A percentile compares a stretch with the other conserved stretches of the same genome.
Evolutionary conservation across 2,329 filamentous ascomycete genomes (phyloP).

Genomic region (Plenodomus tracheiphilus): DNA sequence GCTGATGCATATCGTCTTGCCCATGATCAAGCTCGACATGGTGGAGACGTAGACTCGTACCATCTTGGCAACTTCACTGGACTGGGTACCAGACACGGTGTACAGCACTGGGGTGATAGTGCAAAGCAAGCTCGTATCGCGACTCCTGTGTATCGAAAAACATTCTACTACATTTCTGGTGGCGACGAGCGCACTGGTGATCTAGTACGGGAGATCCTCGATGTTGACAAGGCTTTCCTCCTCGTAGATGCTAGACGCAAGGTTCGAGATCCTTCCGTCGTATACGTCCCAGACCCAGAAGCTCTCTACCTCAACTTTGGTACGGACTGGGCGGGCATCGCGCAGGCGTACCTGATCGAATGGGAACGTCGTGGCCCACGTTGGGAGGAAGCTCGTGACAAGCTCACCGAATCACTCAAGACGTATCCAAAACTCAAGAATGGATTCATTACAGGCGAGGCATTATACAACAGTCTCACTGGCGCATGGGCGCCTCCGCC

Average conservation of each 20-base stretch:
- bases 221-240: slow-evolving; percentile 58
- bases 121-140: slow-evolving; percentile 66
- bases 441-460: slow-evolving; percentile 62
- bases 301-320: slow-evolving; percentile 58
- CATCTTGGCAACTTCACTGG: slow-evolving; percentile 62
- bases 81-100: slow-evolving; percentile 64
- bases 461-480: slow-evolving; percentile 55
- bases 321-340: slow-evolving; percentile 63
- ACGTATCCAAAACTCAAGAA: slow-evolving; percentile 61
- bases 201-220: slow-evolving; percentile 55
- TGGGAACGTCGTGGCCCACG: slow-evolving; percentile 61
- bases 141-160: slow-evolving; percentile 60
- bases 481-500: slow-evolving; percentile 58
- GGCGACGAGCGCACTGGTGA: slow-evolving; percentile 62
- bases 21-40: slow-evolving; percentile 62
- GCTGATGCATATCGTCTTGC: slow-evolving; percentile 62
- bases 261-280: slow-evolving; percentile 58
- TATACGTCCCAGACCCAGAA: slow-evolving; percentile 48
- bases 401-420: slow-evolving; percentile 53
- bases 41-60: slow-evolving; percentile 65
- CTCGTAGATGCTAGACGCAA: slow-evolving; percentile 62
- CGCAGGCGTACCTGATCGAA: slow-evolving; percentile 61
- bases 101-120: slow-evolving; percentile 65
- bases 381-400: slow-evolving; percentile 57
- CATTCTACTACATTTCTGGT: slow-evolving; percentile 61